Conservation (phyloP, 2,329 filamentous ascomycete genomes). For the Zymoseptoria crescenta region DNA sequence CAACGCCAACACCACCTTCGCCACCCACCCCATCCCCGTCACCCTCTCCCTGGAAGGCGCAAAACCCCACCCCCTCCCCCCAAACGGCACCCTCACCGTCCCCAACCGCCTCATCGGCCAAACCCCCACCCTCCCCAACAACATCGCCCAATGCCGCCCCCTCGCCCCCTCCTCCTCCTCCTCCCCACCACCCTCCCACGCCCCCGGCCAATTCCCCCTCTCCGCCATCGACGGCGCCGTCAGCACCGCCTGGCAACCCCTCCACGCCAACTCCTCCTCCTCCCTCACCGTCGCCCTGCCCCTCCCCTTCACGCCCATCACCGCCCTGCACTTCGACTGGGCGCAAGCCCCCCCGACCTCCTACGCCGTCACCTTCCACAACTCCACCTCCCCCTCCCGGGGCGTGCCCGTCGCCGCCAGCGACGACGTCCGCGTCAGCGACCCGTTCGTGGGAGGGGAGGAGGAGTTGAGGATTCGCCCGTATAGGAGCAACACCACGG, state of each 20-base stretch:
- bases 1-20: conserved; percentile 49
- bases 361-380: conserved; percentile 50
- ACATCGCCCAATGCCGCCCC: conserved; percentile 58
- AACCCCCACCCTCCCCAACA: conserved; percentile 48
- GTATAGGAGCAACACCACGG: conserved; percentile 40
- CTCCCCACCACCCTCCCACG: too few species aligned
- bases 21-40: conserved; percentile 50
- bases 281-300: conserved; percentile 50
- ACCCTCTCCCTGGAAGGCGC: conserved; percentile 38
- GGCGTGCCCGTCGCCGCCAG: conserved; percentile 17
- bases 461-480: conserved; percentile 31
- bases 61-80: conserved; percentile 29
- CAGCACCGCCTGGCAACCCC: conserved; percentile 60
- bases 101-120: conserved; percentile 52
- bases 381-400: conserved; percentile 31
- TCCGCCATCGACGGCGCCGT: conserved; percentile 59
- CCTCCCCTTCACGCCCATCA: conserved; percentile 35
- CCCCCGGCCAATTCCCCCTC: conserved; percentile 62
- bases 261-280: conserved; percentile 41
- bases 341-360: conserved; percentile 47
- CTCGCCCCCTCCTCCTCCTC: too few species aligned
- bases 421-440: conserved; percentile 32
- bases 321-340: conserved; percentile 53
- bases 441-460: conserved; percentile 34
- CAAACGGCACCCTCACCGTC: conserved; percentile 45